Percentiles rank a stretch among this genome's conserved stretches.
Conservation (phyloP, 106 monocot species). For the Apostasia shenzhenica region DNA sequence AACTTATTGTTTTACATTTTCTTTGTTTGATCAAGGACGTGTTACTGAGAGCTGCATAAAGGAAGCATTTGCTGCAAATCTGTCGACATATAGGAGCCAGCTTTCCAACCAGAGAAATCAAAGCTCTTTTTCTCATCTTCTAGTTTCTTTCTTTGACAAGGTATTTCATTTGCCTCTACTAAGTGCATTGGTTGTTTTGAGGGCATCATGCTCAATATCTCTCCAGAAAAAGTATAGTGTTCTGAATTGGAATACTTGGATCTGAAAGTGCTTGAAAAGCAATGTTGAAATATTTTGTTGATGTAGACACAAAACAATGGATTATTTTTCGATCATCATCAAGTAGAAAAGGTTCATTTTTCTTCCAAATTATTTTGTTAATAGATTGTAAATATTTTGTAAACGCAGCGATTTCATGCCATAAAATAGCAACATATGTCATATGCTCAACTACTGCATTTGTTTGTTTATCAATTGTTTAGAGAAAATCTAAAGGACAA, state of each 20-base stretch:
- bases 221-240: background rate
- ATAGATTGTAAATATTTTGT: background rate
- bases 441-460: no score
- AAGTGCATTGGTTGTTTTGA: background rate
- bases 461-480: no score
- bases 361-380: background rate
- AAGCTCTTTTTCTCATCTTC: conserved; percentile 34
- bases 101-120: conserved; percentile 18
- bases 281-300: background rate
- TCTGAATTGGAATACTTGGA: background rate
- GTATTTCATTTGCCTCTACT: conserved; percentile 18
- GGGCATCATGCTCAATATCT: background rate
- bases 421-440: no score
- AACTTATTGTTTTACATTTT: background rate
- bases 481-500: no score
- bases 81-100: conserved; percentile 21
- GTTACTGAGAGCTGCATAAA: conserved; percentile 18
- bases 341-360: no score
- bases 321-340: background rate
- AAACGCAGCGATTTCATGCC: no score
- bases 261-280: no score
- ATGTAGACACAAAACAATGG: background rate
- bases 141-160: conserved; percentile 58
- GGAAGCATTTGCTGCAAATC: conserved; percentile 24
- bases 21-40: conserved; percentile 5